Percentiles rank a stretch among this genome's conserved stretches.
Conservation (phyloP, 306 rosid species). For the Senna tora region DNA sequence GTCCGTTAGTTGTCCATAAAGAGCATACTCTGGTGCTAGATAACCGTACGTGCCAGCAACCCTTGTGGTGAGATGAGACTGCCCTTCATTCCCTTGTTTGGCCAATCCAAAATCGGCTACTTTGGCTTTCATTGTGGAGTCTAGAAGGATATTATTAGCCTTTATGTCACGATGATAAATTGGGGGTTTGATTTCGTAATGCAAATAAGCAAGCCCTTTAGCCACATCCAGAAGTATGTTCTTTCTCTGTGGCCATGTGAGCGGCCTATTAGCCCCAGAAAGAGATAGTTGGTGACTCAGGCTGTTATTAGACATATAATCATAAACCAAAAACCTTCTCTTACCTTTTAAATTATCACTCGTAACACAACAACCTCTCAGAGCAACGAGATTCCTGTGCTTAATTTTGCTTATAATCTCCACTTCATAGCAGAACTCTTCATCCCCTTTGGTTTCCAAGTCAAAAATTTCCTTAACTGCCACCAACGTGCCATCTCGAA, state of each 20-base stretch:
- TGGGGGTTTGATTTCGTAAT: slow-evolving; percentile 73
- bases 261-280: slow-evolving; percentile 36
- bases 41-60: slow-evolving; percentile 87
- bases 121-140: slow-evolving; percentile 67
- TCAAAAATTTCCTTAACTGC: slow-evolving; percentile 68
- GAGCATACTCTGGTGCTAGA: slow-evolving; percentile 82
- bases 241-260: slow-evolving; percentile 85
- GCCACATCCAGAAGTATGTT: slow-evolving; percentile 80
- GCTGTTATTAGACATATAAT: slow-evolving; percentile 74
- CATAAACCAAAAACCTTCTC: slow-evolving; percentile 74
- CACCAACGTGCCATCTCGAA: slow-evolving; percentile 61
- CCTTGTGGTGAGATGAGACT: slow-evolving; percentile 78
- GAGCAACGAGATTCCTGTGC: slow-evolving; percentile 77
- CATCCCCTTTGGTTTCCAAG: slow-evolving; percentile 68
- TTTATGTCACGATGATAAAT: slow-evolving; percentile 84
- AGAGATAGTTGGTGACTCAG: slow-evolving; percentile 56
- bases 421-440: slow-evolving; percentile 76
- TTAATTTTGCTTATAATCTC: slow-evolving; percentile 78
- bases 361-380: slow-evolving; percentile 76
- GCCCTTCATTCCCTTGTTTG: slow-evolving; percentile 62
- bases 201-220: slow-evolving; percentile 76
- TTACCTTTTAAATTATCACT: slow-evolving; percentile 61
- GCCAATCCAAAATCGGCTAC: slow-evolving; percentile 81
- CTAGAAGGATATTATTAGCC: slow-evolving; percentile 73
- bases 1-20: slow-evolving; percentile 75